A percentile compares a stretch with the other conserved stretches of the same genome.
phyloP scores from a whole-genome alignment of 1,284 basidiomycete genomes.

The Cutaneotrichosporon cavernicola region DNA sequence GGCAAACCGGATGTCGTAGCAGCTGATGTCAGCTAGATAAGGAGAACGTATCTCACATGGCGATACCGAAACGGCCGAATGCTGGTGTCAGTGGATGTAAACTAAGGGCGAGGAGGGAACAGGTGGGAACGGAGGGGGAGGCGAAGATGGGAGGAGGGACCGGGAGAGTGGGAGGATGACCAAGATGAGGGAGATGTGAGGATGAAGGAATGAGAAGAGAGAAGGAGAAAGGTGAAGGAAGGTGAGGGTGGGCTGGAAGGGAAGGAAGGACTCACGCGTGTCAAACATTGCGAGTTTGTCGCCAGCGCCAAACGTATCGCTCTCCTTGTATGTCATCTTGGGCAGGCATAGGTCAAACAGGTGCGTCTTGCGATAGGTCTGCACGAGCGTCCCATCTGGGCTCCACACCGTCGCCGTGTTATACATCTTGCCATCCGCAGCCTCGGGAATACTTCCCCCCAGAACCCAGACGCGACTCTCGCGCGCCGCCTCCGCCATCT shows the following conservation, averaged over 20 bases:
- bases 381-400: constrained; percentile 63
- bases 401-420: constrained; percentile 84
- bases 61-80: constrained; percentile 25
- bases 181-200: not conserved
- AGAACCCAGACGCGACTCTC: constrained; percentile 75
- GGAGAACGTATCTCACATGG: constrained; percentile 7
- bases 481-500: constrained; percentile 73
- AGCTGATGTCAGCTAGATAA: constrained; percentile 2
- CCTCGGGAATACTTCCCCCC: constrained; percentile 80
- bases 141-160: too few relatives aligned
- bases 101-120: too few relatives aligned
- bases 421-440: constrained; percentile 65
- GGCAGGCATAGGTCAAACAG: constrained; percentile 93
- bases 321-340: constrained; percentile 85
- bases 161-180: too few relatives aligned
- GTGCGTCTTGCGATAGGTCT: constrained; percentile 82
- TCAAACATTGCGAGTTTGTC: constrained; percentile 73
- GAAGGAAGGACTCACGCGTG: constrained; percentile 56
- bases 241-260: too few relatives aligned
- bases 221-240: not conserved
- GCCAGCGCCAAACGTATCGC: constrained; percentile 64
- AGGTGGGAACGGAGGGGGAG: too few relatives aligned
- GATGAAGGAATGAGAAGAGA: not conserved
- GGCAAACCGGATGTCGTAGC: constrained; percentile 65
- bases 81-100: constrained; percentile 2